phyloP scores from a whole-genome alignment of 176 grass and related monocot genomes.

The Raddia guianensis region DNA sequence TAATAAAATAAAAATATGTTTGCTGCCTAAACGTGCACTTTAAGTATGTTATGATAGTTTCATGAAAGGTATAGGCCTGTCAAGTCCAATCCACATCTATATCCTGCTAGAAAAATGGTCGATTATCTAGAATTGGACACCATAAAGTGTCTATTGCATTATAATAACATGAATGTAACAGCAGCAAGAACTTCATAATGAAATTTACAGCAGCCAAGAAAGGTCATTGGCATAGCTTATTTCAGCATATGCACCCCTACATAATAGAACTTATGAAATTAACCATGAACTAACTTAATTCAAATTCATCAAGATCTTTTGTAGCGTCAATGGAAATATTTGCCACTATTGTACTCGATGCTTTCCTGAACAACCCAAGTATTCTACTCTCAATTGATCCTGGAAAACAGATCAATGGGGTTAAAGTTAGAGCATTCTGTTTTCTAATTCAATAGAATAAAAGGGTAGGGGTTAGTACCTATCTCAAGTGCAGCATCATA shows the following conservation, averaged over 20 bases:
- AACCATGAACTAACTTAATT: constrained; percentile 57
- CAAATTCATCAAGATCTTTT: constrained; percentile 67
- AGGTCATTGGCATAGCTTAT: background rate
- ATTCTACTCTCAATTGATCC: constrained; percentile 67
- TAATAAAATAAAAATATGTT: background rate
- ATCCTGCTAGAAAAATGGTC: background rate
- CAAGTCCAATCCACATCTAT: constrained; percentile 18
- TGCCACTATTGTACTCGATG: constrained; percentile 68
- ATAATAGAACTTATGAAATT: constrained; percentile 15
- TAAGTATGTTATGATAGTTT: background rate
- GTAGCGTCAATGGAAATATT: constrained; percentile 71
- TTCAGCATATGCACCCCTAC: constrained; percentile 13
- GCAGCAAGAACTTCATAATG: background rate
- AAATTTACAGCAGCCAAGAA: constrained; percentile 15
- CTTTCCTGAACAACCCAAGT: constrained; percentile 69
- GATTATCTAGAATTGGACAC: background rate
- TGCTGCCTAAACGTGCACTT: background rate
- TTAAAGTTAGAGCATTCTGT: background rate
- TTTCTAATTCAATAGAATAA: constrained; percentile 26
- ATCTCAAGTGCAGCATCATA: constrained; percentile 77
- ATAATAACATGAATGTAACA: background rate
- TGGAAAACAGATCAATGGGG: constrained; percentile 35
- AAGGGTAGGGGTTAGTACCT: constrained; percentile 42
- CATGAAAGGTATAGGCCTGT: background rate
- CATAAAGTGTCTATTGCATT: background rate